Conservation (phyloP, 2,329 filamentous ascomycete genomes). For the Remersonia thermophila region DNA sequence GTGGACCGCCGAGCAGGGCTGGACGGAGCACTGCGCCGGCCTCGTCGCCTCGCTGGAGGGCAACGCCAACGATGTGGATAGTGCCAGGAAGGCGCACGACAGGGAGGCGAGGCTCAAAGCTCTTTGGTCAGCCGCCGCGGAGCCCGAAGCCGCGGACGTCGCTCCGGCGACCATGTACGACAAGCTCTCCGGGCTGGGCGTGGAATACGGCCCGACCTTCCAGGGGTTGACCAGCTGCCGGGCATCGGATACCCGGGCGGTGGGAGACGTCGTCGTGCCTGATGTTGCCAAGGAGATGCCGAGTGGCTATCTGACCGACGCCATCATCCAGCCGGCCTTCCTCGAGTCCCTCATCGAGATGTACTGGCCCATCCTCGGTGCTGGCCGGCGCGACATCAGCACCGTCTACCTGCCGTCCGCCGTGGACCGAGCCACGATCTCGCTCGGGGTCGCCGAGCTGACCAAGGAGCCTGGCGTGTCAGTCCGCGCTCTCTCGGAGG, state of each 20-base stretch:
- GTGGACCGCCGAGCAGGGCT: slow-evolving; percentile 37
- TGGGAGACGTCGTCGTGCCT: slow-evolving; percentile 24
- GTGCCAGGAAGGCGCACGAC: slow-evolving; percentile 20
- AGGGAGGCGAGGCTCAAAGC: slow-evolving; percentile 21
- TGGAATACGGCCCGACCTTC: slow-evolving; percentile 39
- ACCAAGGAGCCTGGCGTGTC: slow-evolving; percentile 20
- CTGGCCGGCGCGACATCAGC: slow-evolving; percentile 20
- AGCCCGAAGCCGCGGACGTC: slow-evolving; percentile 20
- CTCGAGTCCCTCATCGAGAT: slow-evolving; percentile 30
- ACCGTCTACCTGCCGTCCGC: slow-evolving; percentile 33
- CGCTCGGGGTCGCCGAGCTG: slow-evolving; percentile 18
- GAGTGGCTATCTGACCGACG: slow-evolving; percentile 22
- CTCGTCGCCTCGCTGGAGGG: slow-evolving; percentile 29
- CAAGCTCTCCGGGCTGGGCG: slow-evolving; percentile 31
- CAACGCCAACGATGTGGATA: slow-evolving; percentile 30
- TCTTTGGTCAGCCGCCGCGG: slow-evolving; percentile 20
- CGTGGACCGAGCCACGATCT: slow-evolving; percentile 27
- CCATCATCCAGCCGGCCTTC: slow-evolving; percentile 27
- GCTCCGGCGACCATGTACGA: slow-evolving; percentile 32
- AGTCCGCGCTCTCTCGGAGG: slow-evolving; percentile 26
- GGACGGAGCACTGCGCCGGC: slow-evolving; percentile 48
- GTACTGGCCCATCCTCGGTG: slow-evolving; percentile 28
- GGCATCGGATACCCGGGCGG: slow-evolving; percentile 23
- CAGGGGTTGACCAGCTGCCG: slow-evolving; percentile 36
- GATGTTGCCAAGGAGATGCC: slow-evolving; percentile 30